Conservation (phyloP, 306 rosid species). For the Dalbergia cochinchinensis region DNA sequence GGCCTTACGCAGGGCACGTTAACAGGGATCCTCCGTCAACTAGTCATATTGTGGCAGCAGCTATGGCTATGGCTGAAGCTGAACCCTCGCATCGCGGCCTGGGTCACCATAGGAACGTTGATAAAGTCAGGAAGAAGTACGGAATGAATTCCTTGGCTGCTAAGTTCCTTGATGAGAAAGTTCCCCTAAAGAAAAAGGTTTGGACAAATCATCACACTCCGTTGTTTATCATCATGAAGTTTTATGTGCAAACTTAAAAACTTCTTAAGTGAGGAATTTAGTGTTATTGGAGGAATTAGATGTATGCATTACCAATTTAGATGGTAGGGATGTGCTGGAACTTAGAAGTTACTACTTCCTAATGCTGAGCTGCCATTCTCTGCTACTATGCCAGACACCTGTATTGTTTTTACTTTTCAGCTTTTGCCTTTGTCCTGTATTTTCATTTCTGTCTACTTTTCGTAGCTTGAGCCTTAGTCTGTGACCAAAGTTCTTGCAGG, state of each 20-base stretch:
- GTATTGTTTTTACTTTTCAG: not conserved
- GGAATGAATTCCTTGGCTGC: slow-evolving; percentile 39
- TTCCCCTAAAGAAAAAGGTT: slow-evolving; percentile 81
- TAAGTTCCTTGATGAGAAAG: slow-evolving; percentile 70
- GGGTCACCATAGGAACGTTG: slow-evolving; percentile 35
- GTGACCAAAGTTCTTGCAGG: not conserved
- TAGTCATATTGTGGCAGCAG: slow-evolving; percentile 28
- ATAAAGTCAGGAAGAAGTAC: slow-evolving; percentile 40
- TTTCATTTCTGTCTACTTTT: not conserved
- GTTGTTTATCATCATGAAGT: not conserved
- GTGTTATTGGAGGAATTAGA: not conserved
- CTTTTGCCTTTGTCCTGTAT: not conserved
- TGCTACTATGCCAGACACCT: not conserved
- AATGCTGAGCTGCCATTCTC: not conserved
- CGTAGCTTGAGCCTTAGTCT: not conserved
- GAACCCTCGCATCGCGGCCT: slow-evolving; percentile 40
- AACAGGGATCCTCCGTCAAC: slow-evolving; percentile 49
- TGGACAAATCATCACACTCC: not conserved
- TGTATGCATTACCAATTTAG: slow-evolving; percentile 6
- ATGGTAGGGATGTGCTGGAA: not conserved
- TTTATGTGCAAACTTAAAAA: not conserved
- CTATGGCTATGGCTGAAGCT: not conserved
- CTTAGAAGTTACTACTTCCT: not conserved
- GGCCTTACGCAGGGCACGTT: slow-evolving; percentile 55
- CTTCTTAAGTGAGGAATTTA: not conserved